Conservation (phyloP, 1,284 basidiomycete species). For the Lentinula novae-zelandiae region DNA sequence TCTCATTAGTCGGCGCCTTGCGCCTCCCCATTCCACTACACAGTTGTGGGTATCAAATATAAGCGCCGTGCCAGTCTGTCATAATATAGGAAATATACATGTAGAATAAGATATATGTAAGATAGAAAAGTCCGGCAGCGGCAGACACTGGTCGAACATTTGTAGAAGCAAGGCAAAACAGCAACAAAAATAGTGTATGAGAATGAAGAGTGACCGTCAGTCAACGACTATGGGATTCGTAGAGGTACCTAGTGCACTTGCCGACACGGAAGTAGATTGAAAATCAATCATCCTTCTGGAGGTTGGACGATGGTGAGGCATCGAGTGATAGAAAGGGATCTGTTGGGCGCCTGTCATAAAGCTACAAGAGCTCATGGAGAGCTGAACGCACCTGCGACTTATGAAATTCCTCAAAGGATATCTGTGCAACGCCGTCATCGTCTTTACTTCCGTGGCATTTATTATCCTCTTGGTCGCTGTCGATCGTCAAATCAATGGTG, state of each 20-base stretch:
- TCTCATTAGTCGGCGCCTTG: no score
- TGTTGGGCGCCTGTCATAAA: not conserved
- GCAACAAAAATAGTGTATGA: no score
- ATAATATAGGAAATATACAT: no score
- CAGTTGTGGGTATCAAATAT: no score
- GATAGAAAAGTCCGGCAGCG: no score
- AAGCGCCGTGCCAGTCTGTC: no score
- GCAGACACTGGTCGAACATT: no score
- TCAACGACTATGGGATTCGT: constrained; percentile 13
- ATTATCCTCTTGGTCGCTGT: constrained; percentile 4
- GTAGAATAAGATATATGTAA: no score
- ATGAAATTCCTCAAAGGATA: not conserved
- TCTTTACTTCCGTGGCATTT: not conserved
- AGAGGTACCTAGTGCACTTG: constrained; percentile 6
- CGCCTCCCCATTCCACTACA: no score
- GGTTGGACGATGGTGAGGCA: not conserved
- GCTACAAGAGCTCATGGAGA: not conserved
- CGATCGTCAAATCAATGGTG: constrained; percentile 6
- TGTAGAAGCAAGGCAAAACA: no score
- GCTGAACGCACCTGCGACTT: not conserved
- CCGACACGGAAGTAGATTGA: not conserved
- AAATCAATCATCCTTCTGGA: not conserved
- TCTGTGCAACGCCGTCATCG: constrained; percentile 4
- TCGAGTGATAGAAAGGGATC: not conserved
- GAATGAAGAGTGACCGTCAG: not conserved